A percentile compares a stretch with the other conserved stretches of the same genome.
phyloP scores from a whole-genome alignment of 192 early-diverging fungal genomes.

The Diversispora eburnea region DNA sequence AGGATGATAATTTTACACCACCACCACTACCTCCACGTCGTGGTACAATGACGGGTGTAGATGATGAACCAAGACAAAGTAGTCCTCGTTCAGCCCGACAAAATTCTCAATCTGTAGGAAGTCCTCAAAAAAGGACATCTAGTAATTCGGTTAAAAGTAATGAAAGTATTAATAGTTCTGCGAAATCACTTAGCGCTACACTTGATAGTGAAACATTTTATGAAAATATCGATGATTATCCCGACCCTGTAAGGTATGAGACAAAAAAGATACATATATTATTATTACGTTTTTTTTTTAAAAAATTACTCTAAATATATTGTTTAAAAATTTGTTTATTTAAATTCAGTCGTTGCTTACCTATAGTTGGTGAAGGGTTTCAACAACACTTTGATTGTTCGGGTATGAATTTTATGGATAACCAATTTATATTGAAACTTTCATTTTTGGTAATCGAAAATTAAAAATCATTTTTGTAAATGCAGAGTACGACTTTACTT shows the following conservation, averaged over 20 bases:
- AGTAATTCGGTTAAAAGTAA: neutral
- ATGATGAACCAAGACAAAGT: neutral
- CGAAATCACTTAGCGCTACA: neutral
- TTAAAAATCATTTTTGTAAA: neutral
- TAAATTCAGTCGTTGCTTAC: neutral
- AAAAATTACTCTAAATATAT: neutral
- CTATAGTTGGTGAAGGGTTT: neutral
- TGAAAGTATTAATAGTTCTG: neutral
- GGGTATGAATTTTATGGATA: neutral
- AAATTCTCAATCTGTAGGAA: neutral
- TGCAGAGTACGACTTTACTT: slow-evolving; percentile 34
- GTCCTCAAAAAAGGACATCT: neutral
- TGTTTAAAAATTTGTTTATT: neutral
- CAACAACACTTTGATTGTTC: neutral
- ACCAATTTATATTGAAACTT: neutral
- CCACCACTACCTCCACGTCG: slow-evolving; percentile 1
- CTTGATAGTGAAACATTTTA: neutral
- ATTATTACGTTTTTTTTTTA: neutral
- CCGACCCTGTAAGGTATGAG: neutral
- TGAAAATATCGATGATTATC: neutral
- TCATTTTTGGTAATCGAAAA: neutral
- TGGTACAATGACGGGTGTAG: neutral
- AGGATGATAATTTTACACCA: neutral
- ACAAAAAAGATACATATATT: neutral
- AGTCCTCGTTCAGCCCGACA: neutral